Conservation (phyloP, 2,329 filamentous ascomycete genomes). For the Trichoderma citrinoviride region DNA sequence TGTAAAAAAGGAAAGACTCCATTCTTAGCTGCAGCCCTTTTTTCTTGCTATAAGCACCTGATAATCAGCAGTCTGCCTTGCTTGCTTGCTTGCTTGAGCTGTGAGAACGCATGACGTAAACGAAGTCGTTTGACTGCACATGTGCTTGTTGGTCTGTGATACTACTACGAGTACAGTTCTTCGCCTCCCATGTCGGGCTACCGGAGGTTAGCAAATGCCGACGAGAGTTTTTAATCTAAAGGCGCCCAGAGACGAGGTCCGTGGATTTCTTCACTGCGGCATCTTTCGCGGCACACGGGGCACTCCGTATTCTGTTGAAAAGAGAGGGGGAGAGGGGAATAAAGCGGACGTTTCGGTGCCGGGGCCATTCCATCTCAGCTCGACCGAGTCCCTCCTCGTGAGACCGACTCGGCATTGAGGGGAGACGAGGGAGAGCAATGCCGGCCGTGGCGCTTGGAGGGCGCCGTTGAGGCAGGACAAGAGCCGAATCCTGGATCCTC, state of each 20-base stretch:
- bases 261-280: constrained; percentile 1
- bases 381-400: not conserved
- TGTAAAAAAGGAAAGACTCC: not conserved
- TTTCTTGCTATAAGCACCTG: not conserved
- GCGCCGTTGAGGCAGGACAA: not conserved
- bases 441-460: not conserved
- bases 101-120: not conserved
- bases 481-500: not conserved
- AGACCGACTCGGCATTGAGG: not conserved
- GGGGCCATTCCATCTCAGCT: constrained; percentile 9
- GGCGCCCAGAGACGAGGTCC: not conserved
- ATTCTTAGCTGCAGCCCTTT: not conserved
- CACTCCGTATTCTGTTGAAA: too few species aligned
- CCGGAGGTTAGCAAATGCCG: constrained; percentile 23
- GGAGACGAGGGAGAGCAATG: not conserved
- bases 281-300: not conserved
- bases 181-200: not conserved
- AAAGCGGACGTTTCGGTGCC: constrained; percentile 13
- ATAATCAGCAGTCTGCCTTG: not conserved
- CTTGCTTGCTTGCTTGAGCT: not conserved
- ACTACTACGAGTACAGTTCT: not conserved
- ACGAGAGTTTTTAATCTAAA: not conserved
- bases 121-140: not conserved
- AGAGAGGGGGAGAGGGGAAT: not conserved
- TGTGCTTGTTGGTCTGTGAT: not conserved